Evolutionary conservation across 2,329 filamentous ascomycete species (phyloP).

Genomic region (Aspergillus pseudonomiae): DNA sequence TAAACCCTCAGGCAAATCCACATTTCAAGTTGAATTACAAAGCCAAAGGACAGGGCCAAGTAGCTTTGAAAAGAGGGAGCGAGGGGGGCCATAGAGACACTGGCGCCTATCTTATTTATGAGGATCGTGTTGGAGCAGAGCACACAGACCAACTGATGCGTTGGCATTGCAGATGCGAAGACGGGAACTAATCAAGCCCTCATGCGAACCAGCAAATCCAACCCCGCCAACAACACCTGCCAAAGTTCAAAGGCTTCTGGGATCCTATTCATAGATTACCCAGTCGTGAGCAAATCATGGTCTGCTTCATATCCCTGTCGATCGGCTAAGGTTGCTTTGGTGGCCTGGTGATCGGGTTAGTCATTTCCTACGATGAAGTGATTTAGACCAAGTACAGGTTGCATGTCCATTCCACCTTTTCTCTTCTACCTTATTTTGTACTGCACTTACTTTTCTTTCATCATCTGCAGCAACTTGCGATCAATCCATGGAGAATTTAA

Average conservation of each 20-base stretch:
- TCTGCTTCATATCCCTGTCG: neutral
- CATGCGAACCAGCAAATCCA: constrained; percentile 22
- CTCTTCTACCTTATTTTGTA: no score
- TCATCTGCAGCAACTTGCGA: neutral
- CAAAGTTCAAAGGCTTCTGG: constrained; percentile 12
- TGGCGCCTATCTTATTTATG: constrained; percentile 19
- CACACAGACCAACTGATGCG: constrained; percentile 35
- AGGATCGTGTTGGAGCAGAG: constrained; percentile 16
- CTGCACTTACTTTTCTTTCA: neutral
- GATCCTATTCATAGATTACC: neutral
- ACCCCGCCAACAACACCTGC: constrained; percentile 18
- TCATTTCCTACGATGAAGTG: neutral
- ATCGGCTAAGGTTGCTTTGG: neutral
- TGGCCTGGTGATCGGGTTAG: neutral
- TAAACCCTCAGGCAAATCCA: neutral
- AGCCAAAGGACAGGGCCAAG: neutral
- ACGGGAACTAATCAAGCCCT: constrained; percentile 29
- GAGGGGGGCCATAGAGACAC: constrained; percentile 3
- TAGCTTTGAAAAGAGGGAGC: neutral
- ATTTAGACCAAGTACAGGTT: neutral
- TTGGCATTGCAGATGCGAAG: constrained; percentile 33
- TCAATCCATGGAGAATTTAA: neutral
- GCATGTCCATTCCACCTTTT: no score
- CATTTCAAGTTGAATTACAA: neutral
- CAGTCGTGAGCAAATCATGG: neutral